A percentile compares a stretch with the other conserved stretches of the same genome.
These are phyloP conservation scores for Sporothrix dimorphospora DNA, from an alignment of 2,329 filamentous ascomycete species.

Conservation along the genomic window DNA sequence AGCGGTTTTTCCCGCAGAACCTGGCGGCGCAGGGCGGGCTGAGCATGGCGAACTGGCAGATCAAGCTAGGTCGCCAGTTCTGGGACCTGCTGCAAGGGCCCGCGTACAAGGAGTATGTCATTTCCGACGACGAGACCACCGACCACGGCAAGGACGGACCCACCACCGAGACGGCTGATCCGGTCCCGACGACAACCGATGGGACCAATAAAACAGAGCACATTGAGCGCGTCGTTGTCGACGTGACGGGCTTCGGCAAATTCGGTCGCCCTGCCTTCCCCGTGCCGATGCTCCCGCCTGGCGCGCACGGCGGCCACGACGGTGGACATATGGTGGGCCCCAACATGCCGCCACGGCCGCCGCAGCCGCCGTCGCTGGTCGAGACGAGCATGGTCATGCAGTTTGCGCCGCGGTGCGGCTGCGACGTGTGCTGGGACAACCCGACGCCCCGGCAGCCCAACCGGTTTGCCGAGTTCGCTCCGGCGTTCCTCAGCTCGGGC, in stretches of 20 bases:
- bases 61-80: constrained; percentile 49
- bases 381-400: constrained; percentile 47
- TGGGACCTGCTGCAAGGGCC: constrained; percentile 53
- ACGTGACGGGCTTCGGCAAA: neutral
- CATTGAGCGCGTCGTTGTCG: constrained; percentile 45
- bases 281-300: neutral
- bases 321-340: constrained; percentile 40
- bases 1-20: constrained; percentile 47
- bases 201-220: constrained; percentile 29
- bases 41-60: constrained; percentile 44
- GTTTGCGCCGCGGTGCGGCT: constrained; percentile 48
- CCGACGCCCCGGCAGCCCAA: constrained; percentile 36
- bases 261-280: neutral
- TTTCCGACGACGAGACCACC: constrained; percentile 42
- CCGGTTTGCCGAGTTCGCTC: constrained; percentile 47
- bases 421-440: constrained; percentile 42
- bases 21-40: constrained; percentile 38
- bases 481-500: constrained; percentile 44
- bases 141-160: constrained; percentile 31
- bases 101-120: constrained; percentile 52
- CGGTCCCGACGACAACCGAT: neutral
- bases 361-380: constrained; percentile 11
- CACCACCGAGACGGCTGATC: neutral
- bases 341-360: constrained; percentile 28
- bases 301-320: neutral